Evolutionary conservation across 1,284 basidiomycete genomes (phyloP).

Genomic region (Ganoderma multipileum): DNA sequence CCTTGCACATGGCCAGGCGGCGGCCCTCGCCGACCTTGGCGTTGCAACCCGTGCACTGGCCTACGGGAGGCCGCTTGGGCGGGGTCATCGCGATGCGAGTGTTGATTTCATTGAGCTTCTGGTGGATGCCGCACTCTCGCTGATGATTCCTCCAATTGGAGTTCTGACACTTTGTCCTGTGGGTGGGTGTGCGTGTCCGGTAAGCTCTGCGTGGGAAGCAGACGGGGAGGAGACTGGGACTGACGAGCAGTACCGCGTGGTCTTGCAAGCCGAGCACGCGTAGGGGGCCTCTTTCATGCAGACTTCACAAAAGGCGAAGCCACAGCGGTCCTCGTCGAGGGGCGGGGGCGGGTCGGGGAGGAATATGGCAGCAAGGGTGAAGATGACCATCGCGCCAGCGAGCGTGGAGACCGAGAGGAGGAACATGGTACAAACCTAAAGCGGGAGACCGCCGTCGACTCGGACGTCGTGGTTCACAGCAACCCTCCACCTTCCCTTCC

Average conservation of each 20-base stretch:
- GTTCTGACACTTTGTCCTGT: constrained; percentile 21
- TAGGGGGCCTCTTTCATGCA: constrained; percentile 30
- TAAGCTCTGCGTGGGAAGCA: not conserved
- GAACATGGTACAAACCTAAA: constrained; percentile 19
- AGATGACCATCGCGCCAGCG: constrained; percentile 29
- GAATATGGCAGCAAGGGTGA: constrained; percentile 28
- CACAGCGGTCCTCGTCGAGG: constrained; percentile 30
- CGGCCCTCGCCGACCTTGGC: constrained; percentile 37
- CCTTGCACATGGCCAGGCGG: constrained; percentile 37
- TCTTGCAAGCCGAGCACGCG: constrained; percentile 29
- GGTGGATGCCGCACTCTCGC: constrained; percentile 30
- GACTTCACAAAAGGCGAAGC: constrained; percentile 31
- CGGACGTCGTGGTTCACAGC: constrained; percentile 28
- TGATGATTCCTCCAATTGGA: constrained; percentile 27
- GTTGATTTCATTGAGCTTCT: constrained; percentile 30
- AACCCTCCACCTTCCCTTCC: not conserved
- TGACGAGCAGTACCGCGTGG: constrained; percentile 31
- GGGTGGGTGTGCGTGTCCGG: not conserved
- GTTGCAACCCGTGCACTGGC: constrained; percentile 47
- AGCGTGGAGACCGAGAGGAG: constrained; percentile 30
- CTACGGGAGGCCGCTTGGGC: constrained; percentile 37
- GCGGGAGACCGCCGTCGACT: not conserved
- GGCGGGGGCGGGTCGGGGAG: constrained; percentile 28
- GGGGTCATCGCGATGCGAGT: constrained; percentile 31
- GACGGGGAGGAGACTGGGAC: constrained; percentile 2